Conservation (phyloP, 1,139 yeast genomes). For the Diutina mesorugosa region DNA sequence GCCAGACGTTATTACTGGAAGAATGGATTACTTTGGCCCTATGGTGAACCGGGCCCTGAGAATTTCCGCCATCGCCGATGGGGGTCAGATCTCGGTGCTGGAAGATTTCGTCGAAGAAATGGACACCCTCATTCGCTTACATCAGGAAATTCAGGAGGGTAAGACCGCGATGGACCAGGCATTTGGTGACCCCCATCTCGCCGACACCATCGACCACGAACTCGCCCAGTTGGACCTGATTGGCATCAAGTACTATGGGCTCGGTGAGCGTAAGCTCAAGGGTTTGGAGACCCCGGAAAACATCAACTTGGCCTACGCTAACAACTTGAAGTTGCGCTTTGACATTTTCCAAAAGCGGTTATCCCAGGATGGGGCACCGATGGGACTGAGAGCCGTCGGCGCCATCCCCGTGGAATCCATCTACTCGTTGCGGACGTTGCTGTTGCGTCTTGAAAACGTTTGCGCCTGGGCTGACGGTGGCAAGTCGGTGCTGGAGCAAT, state of each 20-base stretch:
- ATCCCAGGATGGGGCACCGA: slow-evolving; percentile 10
- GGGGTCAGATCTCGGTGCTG: slow-evolving; percentile 91
- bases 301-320: slow-evolving; percentile 71
- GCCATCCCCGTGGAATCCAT: slow-evolving; percentile 31
- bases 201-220: slow-evolving; percentile 57
- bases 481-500: background rate
- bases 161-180: slow-evolving; percentile 35
- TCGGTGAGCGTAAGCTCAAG: slow-evolving; percentile 84
- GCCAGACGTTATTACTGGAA: slow-evolving; percentile 81
- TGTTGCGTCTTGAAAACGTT: slow-evolving; percentile 36
- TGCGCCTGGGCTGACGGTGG: slow-evolving; percentile 11
- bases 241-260: slow-evolving; percentile 56
- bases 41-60: slow-evolving; percentile 95
- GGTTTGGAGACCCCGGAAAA: slow-evolving; percentile 91
- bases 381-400: slow-evolving; percentile 19
- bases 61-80: slow-evolving; percentile 90
- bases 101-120: slow-evolving; percentile 71
- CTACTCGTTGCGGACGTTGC: slow-evolving; percentile 33
- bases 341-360: slow-evolving; percentile 25
- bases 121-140: slow-evolving; percentile 41
- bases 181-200: slow-evolving; percentile 44
- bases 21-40: slow-evolving; percentile 99
- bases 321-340: slow-evolving; percentile 44
- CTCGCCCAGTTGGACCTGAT: slow-evolving; percentile 50
- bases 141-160: slow-evolving; percentile 30